Base-by-base conservation (phyloP, 1,284 basidiomycete genomes). In the Boletellus deceptivus region DNA sequence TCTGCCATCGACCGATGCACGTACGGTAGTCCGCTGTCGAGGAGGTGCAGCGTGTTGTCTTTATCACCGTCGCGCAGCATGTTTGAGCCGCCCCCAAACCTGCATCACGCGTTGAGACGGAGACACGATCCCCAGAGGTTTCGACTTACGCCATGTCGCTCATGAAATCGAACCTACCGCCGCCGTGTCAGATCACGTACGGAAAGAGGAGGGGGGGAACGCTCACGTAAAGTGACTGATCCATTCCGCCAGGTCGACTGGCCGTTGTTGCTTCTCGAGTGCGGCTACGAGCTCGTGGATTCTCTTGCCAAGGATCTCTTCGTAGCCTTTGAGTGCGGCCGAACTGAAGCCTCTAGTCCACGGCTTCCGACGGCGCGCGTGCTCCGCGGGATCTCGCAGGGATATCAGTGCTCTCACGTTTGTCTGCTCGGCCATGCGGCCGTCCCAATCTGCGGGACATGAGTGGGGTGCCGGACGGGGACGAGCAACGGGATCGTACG, bases 101-200 rank as follows among this genome's bases (percentile, higher is more conserved):
- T 79, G 43, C 24, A 41, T 41, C 40, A 22, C 40, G 51, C 34
- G 33, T 46, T 53, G 41, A 57, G 54, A 53, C 41, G 17, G 37
- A 34, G 46, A 46, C 39, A 35, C 43, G 24, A 13, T 33, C 41
- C 22, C 38, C 11, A 40, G 29, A 43, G 46, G 39, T 13, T 13
- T 10, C n/a, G 17, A 70, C 73, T 62, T 63, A 83, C 80, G 75
- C 79, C 66, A 84, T 72, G 55, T 82, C 80, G 22, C 78, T 78
- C 80, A 83, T 82, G 52, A 84, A 76, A 59, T 84, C 83, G 51
- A 77, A 80, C 37, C 82, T 81, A 53, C 56, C 33, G 37, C 39
- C 20, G 35, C 54, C 22, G 20, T 48, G 48, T 63, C 46, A 49
- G 50, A 44, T 53, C 46, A 52, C 24, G 22, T 42, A 35, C 37